Conservation (phyloP, 148 eudicot species). For the Vaccinium macrocarpon region DNA sequence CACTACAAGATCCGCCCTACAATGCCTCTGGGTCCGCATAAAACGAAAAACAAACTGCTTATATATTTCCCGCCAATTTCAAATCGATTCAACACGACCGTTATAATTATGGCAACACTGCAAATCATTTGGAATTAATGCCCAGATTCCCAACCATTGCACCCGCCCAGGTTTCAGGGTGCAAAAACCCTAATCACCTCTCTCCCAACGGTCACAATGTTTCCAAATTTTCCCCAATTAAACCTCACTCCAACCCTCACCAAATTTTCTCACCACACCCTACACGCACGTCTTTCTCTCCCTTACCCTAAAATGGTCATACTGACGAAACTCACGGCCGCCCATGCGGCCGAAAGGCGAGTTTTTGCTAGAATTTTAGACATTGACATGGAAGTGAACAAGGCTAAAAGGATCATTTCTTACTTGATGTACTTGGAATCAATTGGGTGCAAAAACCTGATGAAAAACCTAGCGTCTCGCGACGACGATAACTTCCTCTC, state of each 20-base stretch:
- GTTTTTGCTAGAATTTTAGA: constrained; percentile 13
- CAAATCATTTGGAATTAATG: too few relatives aligned
- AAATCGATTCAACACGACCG: too few relatives aligned
- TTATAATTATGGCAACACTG: too few relatives aligned
- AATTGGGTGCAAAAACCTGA: neutral
- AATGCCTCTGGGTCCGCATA: too few relatives aligned
- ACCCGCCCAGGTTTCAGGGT: too few relatives aligned
- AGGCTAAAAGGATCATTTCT: neutral
- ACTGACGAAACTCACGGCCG: neutral
- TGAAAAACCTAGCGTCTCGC: neutral
- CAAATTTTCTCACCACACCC: neutral
- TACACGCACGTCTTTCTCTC: neutral
- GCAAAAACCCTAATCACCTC: too few relatives aligned
- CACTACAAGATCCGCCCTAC: too few relatives aligned
- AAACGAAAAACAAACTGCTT: too few relatives aligned
- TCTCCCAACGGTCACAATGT: too few relatives aligned
- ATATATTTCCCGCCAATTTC: too few relatives aligned
- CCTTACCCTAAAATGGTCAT: neutral
- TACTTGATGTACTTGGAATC: constrained; percentile 1
- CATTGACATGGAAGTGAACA: neutral
- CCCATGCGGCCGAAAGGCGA: neutral
- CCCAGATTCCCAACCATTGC: too few relatives aligned
- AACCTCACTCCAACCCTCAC: neutral
- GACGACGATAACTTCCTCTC: neutral
- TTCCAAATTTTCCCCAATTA: neutral